A percentile compares a stretch with the other conserved stretches of the same genome.
These are phyloP conservation scores for Epicoccum nigrum DNA, from an alignment of 2,329 filamentous ascomycete species.

Conservation along the genomic window DNA sequence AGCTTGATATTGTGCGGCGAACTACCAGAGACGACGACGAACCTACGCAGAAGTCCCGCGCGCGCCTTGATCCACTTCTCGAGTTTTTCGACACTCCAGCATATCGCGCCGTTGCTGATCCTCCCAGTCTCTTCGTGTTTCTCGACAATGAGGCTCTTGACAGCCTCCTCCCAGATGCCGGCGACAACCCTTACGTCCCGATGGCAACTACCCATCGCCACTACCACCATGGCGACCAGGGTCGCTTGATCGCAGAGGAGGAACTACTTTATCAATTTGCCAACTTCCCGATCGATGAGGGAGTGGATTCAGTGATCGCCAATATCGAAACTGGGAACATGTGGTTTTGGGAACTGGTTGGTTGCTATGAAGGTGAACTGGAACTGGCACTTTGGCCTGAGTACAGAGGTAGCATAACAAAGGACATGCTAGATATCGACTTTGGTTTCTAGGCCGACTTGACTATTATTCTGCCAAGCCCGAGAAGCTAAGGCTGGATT, in stretches of 20 bases:
- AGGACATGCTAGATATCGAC: neutral
- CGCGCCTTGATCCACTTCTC: neutral
- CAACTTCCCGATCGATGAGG: neutral
- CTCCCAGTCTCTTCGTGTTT: neutral
- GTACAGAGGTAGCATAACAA: slow-evolving; percentile 3
- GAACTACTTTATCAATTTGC: neutral
- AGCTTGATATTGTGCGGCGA: neutral
- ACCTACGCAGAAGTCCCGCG: neutral
- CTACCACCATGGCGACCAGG: neutral
- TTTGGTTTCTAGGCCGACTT: too few species aligned
- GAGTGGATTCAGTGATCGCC: neutral
- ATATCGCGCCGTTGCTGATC: slow-evolving; percentile 1
- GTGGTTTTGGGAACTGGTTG: slow-evolving; percentile 2
- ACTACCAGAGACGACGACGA: neutral
- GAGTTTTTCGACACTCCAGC: neutral
- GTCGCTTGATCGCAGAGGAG: neutral
- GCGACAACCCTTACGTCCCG: neutral
- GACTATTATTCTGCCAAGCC: too few species aligned
- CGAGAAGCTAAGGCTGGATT: too few species aligned
- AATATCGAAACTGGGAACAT: neutral
- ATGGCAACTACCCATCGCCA: neutral
- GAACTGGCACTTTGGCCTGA: neutral
- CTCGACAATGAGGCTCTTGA: slow-evolving; percentile 3
- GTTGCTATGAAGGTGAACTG: neutral
- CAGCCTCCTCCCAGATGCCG: neutral